Evolutionary conservation across 225 moss, liverwort and hornwort genomes (phyloP), one percentile per base, ranked within the genome.

Genomic region (Neckera pumila): DNA sequence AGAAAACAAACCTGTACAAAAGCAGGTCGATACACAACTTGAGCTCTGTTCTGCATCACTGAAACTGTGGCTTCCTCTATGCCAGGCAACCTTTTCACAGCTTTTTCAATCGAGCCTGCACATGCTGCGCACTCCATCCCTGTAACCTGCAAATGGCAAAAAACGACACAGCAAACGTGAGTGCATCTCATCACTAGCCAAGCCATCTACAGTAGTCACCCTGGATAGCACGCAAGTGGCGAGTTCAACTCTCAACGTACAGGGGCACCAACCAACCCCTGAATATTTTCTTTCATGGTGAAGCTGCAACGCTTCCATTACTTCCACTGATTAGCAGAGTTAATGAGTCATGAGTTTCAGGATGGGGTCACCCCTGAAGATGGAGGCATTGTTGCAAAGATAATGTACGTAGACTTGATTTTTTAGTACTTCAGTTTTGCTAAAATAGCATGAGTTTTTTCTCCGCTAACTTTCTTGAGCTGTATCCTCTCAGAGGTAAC

Each of bases 121-220:
- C 98, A 99, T 18, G 98, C 98, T 69, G 96, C 95, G 76, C 98
- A 99, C 86, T 95, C 95, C 98, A 99, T 99, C 65, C 98, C 98
- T 42, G 91, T 89, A 38, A 99, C 98, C 94, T 93, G 91, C 49
- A 87, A 70, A 72, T 76, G 70, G 70, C 76, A 23, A 15, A 15
- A 61, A 84, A 60, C 70, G 69, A 76, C 51, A 84, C 40, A 67
- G n/a, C 57, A 79, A 67, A 53, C 47, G 66, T 80, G 76, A 72
- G 72, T 36, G n/a, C n/a, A 43, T 73, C 30, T 45, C 21, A 82
- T 43, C 83, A 54, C 26, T 43, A 80, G 31, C 65, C 65, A 85
- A 38, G 76, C 42, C 51, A 80, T 62, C 27, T 42, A 42, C 61
- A 47, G 31, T 53, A 25, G 56, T 40, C 47, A 18, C 45, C 33